These are phyloP conservation scores for Neurospora sp. DNA, from an alignment of 495 filamentous ascomycete genomes.

Conservation along the genomic window DNA sequence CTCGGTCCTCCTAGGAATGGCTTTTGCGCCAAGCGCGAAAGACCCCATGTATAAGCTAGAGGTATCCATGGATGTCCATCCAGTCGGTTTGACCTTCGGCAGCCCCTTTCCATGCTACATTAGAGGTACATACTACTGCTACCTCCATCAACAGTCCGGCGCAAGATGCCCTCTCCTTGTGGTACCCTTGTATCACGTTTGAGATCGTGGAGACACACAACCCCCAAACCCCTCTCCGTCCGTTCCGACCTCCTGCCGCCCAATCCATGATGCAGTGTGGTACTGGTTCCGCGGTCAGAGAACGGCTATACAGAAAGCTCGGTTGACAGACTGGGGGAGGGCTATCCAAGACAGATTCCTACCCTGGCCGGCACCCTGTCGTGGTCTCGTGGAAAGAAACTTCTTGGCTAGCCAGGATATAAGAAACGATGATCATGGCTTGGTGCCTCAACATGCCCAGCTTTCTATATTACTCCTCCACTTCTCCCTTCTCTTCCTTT, in stretches of 20 bases:
- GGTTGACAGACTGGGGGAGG: constrained; percentile 6
- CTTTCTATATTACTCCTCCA: constrained; percentile 15
- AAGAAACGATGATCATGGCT: constrained; percentile 35
- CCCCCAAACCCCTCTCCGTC: constrained; percentile 16
- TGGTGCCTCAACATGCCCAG: constrained; percentile 8
- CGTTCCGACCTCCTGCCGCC: constrained; percentile 17
- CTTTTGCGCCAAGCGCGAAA: constrained; percentile 4
- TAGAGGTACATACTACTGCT: constrained; percentile 5
- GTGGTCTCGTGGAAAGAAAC: constrained; percentile 11
- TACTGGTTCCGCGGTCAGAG: constrained; percentile 13
- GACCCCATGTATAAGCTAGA: constrained; percentile 9
- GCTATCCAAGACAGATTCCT: constrained; percentile 1
- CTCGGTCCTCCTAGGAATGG: background rate
- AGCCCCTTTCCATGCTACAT: constrained; percentile 11
- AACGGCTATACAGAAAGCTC: constrained; percentile 12
- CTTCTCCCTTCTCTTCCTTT: constrained; percentile 12
- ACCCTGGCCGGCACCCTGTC: background rate
- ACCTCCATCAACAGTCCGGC: constrained; percentile 24
- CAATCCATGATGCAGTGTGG: constrained; percentile 18
- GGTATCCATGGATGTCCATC: constrained; percentile 4
- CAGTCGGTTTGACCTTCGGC: constrained; percentile 3
- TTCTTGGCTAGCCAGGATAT: constrained; percentile 26
- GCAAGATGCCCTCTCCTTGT: constrained; percentile 5
- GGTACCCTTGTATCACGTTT: constrained; percentile 31
- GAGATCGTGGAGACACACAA: constrained; percentile 31